Percentiles rank a stretch among this genome's conserved stretches.
These are phyloP conservation scores for Gossypium stocksii DNA, from an alignment of 345 rosid genomes.

Conservation along the genomic window DNA sequence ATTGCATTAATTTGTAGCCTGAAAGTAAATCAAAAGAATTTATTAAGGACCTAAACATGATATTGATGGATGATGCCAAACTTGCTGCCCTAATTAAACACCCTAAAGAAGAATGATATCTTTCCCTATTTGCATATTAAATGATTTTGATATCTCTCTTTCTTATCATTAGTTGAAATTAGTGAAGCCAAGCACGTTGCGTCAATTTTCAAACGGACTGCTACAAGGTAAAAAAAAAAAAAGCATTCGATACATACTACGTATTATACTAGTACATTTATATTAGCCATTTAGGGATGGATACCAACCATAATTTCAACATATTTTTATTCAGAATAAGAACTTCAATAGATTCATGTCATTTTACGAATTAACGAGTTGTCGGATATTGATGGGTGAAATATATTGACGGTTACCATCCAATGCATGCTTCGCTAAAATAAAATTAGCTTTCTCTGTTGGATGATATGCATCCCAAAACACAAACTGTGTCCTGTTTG, in stretches of 20 bases:
- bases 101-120: not conserved
- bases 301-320: not conserved
- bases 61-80: not conserved
- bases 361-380: slow-evolving; percentile 1
- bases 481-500: slow-evolving; percentile 41
- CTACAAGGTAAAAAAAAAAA: too few relatives aligned
- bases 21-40: not conserved
- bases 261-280: too few relatives aligned
- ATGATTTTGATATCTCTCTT: too few relatives aligned
- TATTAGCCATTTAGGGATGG: not conserved
- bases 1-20: not conserved
- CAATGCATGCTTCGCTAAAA: slow-evolving; percentile 31
- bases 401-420: slow-evolving; percentile 35
- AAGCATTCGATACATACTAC: too few relatives aligned
- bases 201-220: too few relatives aligned
- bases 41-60: not conserved
- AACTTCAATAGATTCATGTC: not conserved
- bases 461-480: slow-evolving; percentile 65
- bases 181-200: not conserved
- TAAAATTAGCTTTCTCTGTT: slow-evolving; percentile 45
- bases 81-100: not conserved
- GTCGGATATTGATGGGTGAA: slow-evolving; percentile 35
- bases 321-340: not conserved
- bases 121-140: not conserved
- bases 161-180: too few relatives aligned